Percentiles rank a stretch among this genome's conserved stretches.
Conservation (phyloP, 164 flowering plant species). For the Piper betle region DNA sequence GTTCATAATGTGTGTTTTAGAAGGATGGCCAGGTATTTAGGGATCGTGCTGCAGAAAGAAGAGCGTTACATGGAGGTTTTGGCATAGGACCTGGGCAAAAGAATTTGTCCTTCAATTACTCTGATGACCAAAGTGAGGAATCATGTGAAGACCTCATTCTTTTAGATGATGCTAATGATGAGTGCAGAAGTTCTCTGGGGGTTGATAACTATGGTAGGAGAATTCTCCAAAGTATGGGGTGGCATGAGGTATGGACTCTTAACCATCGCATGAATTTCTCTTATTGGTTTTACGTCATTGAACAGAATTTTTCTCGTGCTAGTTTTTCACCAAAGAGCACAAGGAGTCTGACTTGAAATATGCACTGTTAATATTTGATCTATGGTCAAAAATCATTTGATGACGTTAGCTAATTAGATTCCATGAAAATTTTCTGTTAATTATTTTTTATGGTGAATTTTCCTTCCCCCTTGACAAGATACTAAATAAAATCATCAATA, state of each 20-base stretch:
- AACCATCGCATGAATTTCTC: background rate
- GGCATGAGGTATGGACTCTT: conserved; percentile 67
- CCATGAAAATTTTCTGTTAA: too few relatives aligned
- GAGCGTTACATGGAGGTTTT: conserved; percentile 75
- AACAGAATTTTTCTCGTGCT: background rate
- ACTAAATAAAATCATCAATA: too few relatives aligned
- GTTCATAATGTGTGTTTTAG: background rate
- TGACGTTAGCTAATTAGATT: too few relatives aligned
- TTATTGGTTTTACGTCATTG: background rate
- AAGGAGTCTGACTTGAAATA: background rate
- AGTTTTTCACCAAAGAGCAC: too few relatives aligned
- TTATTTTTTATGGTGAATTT: too few relatives aligned
- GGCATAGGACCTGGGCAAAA: conserved; percentile 84
- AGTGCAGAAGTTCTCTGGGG: conserved; percentile 70
- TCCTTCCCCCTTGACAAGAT: too few relatives aligned
- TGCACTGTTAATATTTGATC: background rate
- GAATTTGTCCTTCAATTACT: background rate
- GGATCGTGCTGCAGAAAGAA: conserved; percentile 90
- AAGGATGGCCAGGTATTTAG: background rate
- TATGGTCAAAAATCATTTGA: too few relatives aligned
- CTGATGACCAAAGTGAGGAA: conserved; percentile 6
- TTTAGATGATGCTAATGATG: conserved; percentile 61
- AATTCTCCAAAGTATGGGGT: conserved; percentile 85
- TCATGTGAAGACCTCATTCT: conserved; percentile 21
- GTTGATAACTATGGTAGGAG: conserved; percentile 72